Conservation (phyloP, 306 rosid species). For the Betula pendula region DNA sequence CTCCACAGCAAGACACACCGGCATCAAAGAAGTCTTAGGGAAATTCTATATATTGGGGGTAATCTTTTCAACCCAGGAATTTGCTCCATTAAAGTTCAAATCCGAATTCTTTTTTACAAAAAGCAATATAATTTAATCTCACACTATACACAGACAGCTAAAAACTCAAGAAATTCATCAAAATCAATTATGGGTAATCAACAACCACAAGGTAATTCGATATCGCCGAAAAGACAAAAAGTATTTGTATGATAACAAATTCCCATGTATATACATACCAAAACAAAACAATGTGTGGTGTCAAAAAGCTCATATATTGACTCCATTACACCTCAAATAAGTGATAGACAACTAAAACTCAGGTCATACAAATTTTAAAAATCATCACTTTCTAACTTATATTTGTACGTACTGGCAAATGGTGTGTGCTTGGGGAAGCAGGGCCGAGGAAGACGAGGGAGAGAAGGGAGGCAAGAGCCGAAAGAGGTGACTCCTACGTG, state of each 20-base stretch:
- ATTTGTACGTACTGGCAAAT: constrained; percentile 46
- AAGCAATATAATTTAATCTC: background rate
- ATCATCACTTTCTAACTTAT: background rate
- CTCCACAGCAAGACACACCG: background rate
- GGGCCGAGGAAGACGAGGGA: constrained; percentile 38
- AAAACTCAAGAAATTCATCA: background rate
- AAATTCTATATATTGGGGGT: background rate
- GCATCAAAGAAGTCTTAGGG: background rate
- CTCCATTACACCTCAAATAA: constrained; percentile 1
- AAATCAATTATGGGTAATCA: background rate
- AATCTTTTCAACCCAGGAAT: background rate
- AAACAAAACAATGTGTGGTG: background rate
- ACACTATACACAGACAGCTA: background rate
- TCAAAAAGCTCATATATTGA: background rate
- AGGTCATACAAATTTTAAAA: background rate
- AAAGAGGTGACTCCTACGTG: constrained; percentile 51
- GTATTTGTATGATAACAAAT: background rate
- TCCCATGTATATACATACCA: background rate
- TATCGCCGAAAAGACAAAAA: background rate
- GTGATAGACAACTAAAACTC: constrained; percentile 9
- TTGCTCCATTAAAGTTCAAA: background rate
- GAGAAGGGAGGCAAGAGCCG: constrained; percentile 47
- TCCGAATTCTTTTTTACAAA: background rate
- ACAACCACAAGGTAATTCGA: background rate
- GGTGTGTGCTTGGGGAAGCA: constrained; percentile 53